Base-by-base conservation (phyloP, 345 rosid genomes). In the Orychophragmus violaceus region DNA sequence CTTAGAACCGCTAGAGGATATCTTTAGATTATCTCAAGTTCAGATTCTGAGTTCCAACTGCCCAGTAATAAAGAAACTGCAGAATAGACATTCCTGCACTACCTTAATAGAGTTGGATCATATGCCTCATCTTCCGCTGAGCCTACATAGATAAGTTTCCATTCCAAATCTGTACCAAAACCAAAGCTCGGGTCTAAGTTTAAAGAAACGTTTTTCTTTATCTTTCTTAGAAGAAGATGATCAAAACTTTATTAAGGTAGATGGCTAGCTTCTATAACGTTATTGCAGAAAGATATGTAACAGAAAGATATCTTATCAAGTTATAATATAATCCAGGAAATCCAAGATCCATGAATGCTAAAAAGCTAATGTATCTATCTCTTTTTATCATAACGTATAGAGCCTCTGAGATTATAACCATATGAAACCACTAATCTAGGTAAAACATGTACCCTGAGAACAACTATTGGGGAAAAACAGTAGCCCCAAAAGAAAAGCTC, bases 101-200 rank as follows among this genome's bases (percentile, higher is more conserved):
- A n/a, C n/a, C n/a, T n/a, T n/a, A n/a, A n/a, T n/a, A 92, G 52
- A 22, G 79, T 70, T 68, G 87, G 98, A 77, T 92, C 98, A 53
- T 78, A 92, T 0, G 93, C 85, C 67, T 92, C 98, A 11, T 92
- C 98, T 77, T 89, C 98, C 11, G 98, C 98, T 52, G 98, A 92
- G 5, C 98, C 98, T 6, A 92, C 96, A 12, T 92, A 92, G 44
- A 83, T 86, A 28, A 92, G 95, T 74, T 92, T 92, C 96, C 98
- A 92, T 58, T 92, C 98, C 70, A 92, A 64, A 85, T 92, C 96
- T 89, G 82, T 77, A 71, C 19, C 11, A 59, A 9, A 49, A 29
- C 27, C 11, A 48, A 74, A 45, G 45, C 46, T 14, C 5, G 12
- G 13, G 21, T 13, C 52, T 13, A 32, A 71, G 51, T 35, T 6